Conservation (phyloP, 2,329 filamentous ascomycete genomes). For the Aspergillus texensis region DNA sequence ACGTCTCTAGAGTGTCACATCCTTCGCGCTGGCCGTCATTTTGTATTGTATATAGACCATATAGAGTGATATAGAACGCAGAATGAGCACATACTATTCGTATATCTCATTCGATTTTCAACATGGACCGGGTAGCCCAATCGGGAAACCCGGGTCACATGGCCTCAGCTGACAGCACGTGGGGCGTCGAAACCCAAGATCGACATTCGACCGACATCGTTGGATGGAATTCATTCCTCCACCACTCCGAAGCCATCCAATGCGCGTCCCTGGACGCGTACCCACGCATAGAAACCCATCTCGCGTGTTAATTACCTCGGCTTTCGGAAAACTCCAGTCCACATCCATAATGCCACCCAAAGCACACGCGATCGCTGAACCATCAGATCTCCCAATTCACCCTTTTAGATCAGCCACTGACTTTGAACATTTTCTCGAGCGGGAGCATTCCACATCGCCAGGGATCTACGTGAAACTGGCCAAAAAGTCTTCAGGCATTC, state of each 20-base stretch:
- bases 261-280: neutral
- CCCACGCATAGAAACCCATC: neutral
- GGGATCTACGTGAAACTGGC: constrained; percentile 55
- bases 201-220: neutral
- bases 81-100: neutral
- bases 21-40: too few species aligned
- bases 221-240: neutral
- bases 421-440: constrained; percentile 47
- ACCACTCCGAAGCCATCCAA: neutral
- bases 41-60: neutral
- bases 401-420: constrained; percentile 29
- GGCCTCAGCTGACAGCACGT: neutral
- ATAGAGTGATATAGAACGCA: neutral
- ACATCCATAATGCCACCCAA: neutral
- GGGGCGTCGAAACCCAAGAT: neutral
- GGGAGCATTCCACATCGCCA: constrained; percentile 33
- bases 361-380: neutral
- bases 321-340: neutral
- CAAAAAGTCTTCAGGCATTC: constrained; percentile 50
- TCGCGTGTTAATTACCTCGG: neutral
- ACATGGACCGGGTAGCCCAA: neutral
- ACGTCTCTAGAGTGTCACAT: too few species aligned
- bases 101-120: neutral
- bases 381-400: constrained; percentile 29
- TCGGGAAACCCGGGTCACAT: neutral